Evolutionary conservation across 2,329 filamentous ascomycete genomes (phyloP).

Genomic region (Diaporthe sp.): DNA sequence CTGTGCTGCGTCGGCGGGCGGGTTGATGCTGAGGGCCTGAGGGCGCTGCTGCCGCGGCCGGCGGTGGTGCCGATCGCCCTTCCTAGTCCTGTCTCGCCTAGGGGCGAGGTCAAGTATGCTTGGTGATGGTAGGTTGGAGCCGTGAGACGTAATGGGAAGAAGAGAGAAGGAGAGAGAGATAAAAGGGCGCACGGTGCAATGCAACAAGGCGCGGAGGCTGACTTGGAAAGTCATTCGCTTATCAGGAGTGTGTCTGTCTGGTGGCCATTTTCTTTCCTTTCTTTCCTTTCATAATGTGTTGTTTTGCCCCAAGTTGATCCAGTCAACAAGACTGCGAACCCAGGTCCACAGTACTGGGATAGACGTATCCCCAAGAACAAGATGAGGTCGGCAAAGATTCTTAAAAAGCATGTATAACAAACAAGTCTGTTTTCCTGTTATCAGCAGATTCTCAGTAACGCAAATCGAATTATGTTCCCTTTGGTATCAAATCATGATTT

Average conservation of each 20-base stretch:
- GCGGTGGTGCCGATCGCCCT: background rate
- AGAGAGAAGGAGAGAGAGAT: background rate
- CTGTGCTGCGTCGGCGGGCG: background rate
- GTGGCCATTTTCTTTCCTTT: background rate
- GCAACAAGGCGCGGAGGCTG: background rate
- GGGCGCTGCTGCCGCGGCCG: conserved; percentile 21
- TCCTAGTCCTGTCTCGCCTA: conserved; percentile 16
- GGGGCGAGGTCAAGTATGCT: conserved; percentile 8
- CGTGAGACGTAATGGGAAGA: background rate
- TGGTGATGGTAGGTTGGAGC: background rate
- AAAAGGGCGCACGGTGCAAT: background rate
- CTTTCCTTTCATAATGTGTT: background rate
- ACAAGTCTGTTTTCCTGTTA: background rate
- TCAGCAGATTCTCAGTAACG: conserved; percentile 3
- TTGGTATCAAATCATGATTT: conserved; percentile 20
- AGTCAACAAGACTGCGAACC: conserved; percentile 3
- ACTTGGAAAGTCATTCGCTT: background rate
- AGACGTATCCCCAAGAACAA: conserved; percentile 6
- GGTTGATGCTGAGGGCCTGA: background rate
- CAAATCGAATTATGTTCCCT: background rate
- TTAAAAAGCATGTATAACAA: conserved; percentile 6
- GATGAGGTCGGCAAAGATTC: background rate
- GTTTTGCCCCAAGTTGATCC: background rate
- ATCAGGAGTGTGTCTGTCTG: background rate
- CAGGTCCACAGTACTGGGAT: conserved; percentile 29